Percentiles rank a stretch among this genome's conserved stretches.
phyloP scores from a whole-genome alignment of 2,329 filamentous ascomycete species.

The Ilyonectria destructans region DNA sequence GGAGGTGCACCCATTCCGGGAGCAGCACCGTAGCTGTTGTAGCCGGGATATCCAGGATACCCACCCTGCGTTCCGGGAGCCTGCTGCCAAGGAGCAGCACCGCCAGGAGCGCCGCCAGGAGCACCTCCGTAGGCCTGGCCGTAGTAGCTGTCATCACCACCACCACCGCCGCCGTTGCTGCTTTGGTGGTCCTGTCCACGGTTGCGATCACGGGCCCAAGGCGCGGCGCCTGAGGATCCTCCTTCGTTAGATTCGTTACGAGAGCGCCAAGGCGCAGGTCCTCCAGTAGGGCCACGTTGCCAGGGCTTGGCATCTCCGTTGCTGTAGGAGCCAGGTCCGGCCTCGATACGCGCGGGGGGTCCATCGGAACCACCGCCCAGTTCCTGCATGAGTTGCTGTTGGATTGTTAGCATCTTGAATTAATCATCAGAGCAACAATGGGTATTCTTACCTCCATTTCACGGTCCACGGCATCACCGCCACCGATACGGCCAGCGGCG shows the following conservation, averaged over 20 bases:
- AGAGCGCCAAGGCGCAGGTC: slow-evolving; percentile 84
- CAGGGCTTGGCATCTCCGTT: slow-evolving; percentile 84
- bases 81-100: slow-evolving; percentile 73
- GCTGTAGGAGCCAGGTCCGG: slow-evolving; percentile 75
- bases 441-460: slow-evolving; percentile 88
- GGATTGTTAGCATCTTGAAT: slow-evolving; percentile 58
- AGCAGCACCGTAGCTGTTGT: slow-evolving; percentile 66
- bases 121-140: slow-evolving; percentile 51
- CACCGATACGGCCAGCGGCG: slow-evolving; percentile 78
- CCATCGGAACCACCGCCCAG: slow-evolving; percentile 79
- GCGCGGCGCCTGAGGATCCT: slow-evolving; percentile 65
- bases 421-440: background rate
- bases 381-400: slow-evolving; percentile 96
- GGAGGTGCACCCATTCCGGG: slow-evolving; percentile 60
- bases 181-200: slow-evolving; percentile 61
- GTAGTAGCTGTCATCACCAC: slow-evolving; percentile 50
- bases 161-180: slow-evolving; percentile 44
- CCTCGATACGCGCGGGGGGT: slow-evolving; percentile 88
- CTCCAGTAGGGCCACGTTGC: slow-evolving; percentile 89
- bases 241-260: slow-evolving; percentile 68
- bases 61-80: slow-evolving; percentile 67
- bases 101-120: slow-evolving; percentile 48
- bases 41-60: slow-evolving; percentile 69
- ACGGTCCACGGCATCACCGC: slow-evolving; percentile 88
- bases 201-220: slow-evolving; percentile 76